A percentile compares a stretch with the other conserved stretches of the same genome.
Conservation (phyloP, 179 eudicot genomes). For the Sideroxylon spinosum region DNA sequence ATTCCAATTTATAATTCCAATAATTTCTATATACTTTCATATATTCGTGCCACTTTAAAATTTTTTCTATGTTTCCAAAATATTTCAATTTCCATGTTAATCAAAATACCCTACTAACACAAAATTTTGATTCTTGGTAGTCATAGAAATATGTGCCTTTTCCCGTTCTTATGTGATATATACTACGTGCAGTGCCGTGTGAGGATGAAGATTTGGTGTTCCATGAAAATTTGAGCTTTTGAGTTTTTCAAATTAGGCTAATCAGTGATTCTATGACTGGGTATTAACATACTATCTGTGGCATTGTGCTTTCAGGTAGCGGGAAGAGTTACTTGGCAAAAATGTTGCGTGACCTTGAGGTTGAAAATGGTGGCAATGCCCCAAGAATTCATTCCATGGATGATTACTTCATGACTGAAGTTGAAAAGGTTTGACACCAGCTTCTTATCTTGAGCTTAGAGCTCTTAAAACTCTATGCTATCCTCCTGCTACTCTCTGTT, state of each 20-base stretch:
- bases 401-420: slow-evolving; percentile 98
- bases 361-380: slow-evolving; percentile 88
- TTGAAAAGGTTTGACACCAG: slow-evolving; percentile 68
- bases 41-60: too few species aligned
- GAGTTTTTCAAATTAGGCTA: neutral
- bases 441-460: neutral
- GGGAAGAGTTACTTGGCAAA: slow-evolving; percentile 98
- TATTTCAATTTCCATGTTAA: too few species aligned
- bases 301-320: slow-evolving; percentile 55
- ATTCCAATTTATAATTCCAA: too few species aligned
- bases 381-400: slow-evolving; percentile 99
- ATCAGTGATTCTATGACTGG: neutral
- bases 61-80: too few species aligned
- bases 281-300: neutral
- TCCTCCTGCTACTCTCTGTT: neutral
- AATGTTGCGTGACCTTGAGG: slow-evolving; percentile 88
- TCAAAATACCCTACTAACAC: too few species aligned
- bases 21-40: too few species aligned
- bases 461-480: neutral
- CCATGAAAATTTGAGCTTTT: neutral
- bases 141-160: too few species aligned
- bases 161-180: neutral
- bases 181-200: neutral
- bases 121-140: too few species aligned
- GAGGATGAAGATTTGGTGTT: neutral